These are phyloP conservation scores for Flaveria linearis DNA, from an alignment of 129 eudicot genomes.

Conservation along the genomic window DNA sequence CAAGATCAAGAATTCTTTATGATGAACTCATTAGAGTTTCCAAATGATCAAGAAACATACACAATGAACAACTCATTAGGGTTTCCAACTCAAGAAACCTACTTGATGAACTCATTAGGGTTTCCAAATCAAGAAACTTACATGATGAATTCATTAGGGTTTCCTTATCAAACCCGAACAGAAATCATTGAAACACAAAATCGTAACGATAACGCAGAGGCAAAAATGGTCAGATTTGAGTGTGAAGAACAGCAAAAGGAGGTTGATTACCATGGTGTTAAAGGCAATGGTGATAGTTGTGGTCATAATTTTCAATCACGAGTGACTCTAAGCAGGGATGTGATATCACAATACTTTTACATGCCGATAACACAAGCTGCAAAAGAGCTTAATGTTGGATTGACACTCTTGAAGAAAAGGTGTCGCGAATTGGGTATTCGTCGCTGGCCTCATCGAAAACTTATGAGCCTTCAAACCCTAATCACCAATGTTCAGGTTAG, in stretches of 20 bases:
- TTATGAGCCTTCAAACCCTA: conserved; percentile 80
- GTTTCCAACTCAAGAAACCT: conserved; percentile 22
- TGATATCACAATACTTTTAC: conserved; percentile 63
- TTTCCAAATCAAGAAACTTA: conserved; percentile 29
- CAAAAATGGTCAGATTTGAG: too few relatives aligned
- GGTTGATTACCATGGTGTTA: conserved; percentile 7
- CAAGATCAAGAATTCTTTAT: conserved; percentile 16
- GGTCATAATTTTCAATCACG: conserved; percentile 12
- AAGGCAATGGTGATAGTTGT: background rate
- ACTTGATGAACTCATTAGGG: conserved; percentile 4
- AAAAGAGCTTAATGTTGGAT: conserved; percentile 76
- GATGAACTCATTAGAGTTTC: conserved; percentile 6
- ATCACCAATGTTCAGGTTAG: conserved; percentile 79
- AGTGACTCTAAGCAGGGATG: conserved; percentile 47
- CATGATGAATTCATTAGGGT: conserved; percentile 19
- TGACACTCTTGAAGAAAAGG: conserved; percentile 77
- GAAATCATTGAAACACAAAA: background rate
- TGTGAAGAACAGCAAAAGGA: conserved; percentile 8
- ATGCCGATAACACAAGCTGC: conserved; percentile 92
- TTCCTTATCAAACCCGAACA: conserved; percentile 25
- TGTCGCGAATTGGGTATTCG: conserved; percentile 80
- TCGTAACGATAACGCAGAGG: background rate
- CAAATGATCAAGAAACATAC: conserved; percentile 9
- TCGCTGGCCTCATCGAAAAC: conserved; percentile 93
- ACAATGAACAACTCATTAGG: conserved; percentile 7